Evolutionary conservation across 345 rosid genomes (phyloP).

Genomic region (Geranium rotundifolium): DNA sequence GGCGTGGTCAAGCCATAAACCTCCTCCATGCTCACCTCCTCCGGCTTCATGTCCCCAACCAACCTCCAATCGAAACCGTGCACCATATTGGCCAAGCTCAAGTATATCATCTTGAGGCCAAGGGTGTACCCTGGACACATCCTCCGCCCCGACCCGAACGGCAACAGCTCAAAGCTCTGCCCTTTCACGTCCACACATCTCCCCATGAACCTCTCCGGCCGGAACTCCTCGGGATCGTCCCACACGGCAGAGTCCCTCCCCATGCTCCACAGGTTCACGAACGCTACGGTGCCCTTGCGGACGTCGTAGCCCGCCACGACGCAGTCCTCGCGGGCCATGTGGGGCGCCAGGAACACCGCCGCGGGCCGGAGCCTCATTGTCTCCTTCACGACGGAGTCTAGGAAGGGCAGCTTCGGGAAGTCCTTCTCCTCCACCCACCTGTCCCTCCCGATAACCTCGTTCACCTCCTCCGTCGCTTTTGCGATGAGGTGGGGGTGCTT

Average conservation of each 20-base stretch:
- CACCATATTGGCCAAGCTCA: conserved; percentile 19
- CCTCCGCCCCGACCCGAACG: conserved; percentile 28
- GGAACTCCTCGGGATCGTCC: conserved; percentile 15
- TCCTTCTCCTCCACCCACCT: conserved; percentile 31
- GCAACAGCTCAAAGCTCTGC: conserved; percentile 18
- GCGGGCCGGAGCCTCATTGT: conserved; percentile 20
- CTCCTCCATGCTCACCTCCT: conserved; percentile 19
- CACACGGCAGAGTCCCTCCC: conserved; percentile 18
- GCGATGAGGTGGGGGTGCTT: conserved; percentile 13
- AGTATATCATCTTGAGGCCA: conserved; percentile 14
- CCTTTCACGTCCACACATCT: conserved; percentile 15
- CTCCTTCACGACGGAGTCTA: conserved; percentile 28
- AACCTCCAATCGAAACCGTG: conserved; percentile 24
- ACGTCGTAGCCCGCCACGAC: conserved; percentile 13
- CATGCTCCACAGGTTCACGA: conserved; percentile 21
- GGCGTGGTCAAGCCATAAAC: conserved; percentile 18
- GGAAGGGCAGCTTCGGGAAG: conserved; percentile 22
- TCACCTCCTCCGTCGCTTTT: conserved; percentile 22
- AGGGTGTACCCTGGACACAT: conserved; percentile 26
- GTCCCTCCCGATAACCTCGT: conserved; percentile 23
- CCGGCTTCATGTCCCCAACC: conserved; percentile 4
- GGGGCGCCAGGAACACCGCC: conserved; percentile 10
- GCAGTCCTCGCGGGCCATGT: conserved; percentile 10
- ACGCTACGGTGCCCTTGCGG: conserved; percentile 10
- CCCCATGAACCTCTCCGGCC: conserved; percentile 18